These are phyloP conservation scores for Vaccinium myrtillus DNA, from an alignment of 148 eudicot genomes.

Conservation along the genomic window DNA sequence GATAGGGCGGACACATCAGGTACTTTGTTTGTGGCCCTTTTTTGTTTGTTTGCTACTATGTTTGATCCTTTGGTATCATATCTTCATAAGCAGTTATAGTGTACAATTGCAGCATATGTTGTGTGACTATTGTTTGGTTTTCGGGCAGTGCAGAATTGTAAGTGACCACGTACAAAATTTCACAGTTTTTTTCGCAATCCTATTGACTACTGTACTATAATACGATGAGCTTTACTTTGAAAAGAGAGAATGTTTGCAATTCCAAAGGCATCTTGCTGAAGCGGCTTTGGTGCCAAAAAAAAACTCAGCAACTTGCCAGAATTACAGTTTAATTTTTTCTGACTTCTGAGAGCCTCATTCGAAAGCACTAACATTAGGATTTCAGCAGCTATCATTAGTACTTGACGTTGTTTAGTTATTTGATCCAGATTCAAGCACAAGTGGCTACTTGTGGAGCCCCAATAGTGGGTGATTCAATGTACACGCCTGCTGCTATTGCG, in stretches of 20 bases:
- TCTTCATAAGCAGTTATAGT: background rate
- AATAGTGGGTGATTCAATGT: constrained; percentile 90
- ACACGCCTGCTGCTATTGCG: constrained; percentile 83
- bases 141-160: background rate
- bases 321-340: background rate
- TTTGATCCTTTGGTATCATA: background rate
- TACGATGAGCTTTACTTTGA: too few species aligned
- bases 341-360: background rate
- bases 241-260: too few species aligned
- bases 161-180: background rate
- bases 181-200: too few species aligned
- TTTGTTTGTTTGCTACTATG: constrained; percentile 2
- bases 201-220: too few species aligned
- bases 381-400: background rate
- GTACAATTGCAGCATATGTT: constrained; percentile 1
- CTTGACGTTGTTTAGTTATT: background rate
- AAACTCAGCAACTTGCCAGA: background rate
- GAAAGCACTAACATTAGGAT: background rate
- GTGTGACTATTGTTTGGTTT: background rate
- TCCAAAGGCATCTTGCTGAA: background rate
- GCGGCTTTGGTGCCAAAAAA: constrained; percentile 1
- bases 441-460: constrained; percentile 93
- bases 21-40: constrained; percentile 20
- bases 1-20: constrained; percentile 99
- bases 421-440: constrained; percentile 81